Conservation (phyloP, 179 eudicot species). For the Beta lomatogona region DNA sequence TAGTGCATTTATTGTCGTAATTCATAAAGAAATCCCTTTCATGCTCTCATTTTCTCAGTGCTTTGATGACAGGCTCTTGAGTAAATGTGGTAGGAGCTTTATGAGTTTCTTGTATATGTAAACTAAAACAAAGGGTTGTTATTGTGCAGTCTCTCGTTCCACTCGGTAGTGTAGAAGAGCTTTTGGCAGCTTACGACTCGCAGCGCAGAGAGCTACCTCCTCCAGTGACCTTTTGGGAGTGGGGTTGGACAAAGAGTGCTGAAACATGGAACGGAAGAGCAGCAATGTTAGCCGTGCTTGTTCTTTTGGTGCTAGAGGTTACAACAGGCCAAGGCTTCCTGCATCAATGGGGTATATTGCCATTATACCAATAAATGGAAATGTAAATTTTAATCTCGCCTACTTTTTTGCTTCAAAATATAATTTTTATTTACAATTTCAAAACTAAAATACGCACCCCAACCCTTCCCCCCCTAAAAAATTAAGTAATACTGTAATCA, state of each 20-base stretch:
- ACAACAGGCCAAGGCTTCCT: conserved; percentile 92
- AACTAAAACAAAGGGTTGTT: conserved; percentile 10
- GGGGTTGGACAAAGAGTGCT: conserved; percentile 99
- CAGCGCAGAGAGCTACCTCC: conserved; percentile 93
- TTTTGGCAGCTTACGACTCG: conserved; percentile 91
- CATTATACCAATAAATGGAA: conserved; percentile 45
- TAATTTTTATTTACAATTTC: neutral
- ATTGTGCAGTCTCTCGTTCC: conserved; percentile 89
- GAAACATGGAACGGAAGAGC: conserved; percentile 99
- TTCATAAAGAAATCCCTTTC: neutral
- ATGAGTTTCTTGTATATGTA: neutral
- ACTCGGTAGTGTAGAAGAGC: conserved; percentile 98
- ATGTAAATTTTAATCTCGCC: conserved; percentile 2
- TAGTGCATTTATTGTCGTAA: neutral
- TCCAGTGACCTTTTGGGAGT: conserved; percentile 89
- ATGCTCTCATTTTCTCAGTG: neutral
- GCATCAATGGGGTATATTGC: conserved; percentile 93
- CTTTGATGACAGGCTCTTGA: neutral
- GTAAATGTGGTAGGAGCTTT: too few relatives aligned
- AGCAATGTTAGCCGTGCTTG: conserved; percentile 92
- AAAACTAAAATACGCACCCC: neutral
- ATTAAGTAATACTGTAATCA: conserved; percentile 11
- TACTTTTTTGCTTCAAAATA: neutral
- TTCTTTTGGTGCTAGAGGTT: conserved; percentile 79
- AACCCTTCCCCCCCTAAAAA: neutral